phyloP scores from a whole-genome alignment of 768 basidiomycete genomes.

The Lentinula detonsa region DNA sequence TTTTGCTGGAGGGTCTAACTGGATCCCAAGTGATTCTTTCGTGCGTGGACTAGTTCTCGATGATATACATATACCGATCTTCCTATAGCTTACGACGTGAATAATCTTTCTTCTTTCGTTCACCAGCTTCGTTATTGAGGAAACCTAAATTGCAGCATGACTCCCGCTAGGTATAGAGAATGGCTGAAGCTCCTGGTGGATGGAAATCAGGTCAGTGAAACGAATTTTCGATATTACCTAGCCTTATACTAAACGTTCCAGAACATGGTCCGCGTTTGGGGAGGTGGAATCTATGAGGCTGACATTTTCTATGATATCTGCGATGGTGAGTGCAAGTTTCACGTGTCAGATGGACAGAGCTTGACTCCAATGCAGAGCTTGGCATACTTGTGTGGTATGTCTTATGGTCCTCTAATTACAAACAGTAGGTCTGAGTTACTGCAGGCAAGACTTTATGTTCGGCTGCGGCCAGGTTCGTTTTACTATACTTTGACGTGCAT shows the following conservation, averaged over 20 bases:
- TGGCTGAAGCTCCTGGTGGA: conserved; percentile 85
- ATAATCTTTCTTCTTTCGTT: conserved; percentile 14
- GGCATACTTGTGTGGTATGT: conserved; percentile 5
- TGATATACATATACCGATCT: neutral
- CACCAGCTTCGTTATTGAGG: neutral
- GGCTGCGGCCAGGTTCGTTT: conserved; percentile 77
- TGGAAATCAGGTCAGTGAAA: conserved; percentile 81
- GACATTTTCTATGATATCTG: conserved; percentile 83
- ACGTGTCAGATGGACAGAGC: neutral
- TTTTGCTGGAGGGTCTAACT: conserved; percentile 88
- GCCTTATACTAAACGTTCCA: neutral
- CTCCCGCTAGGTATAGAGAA: conserved; percentile 53
- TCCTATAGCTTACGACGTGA: conserved; percentile 47
- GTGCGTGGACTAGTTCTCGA: conserved; percentile 21
- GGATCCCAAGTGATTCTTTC: conserved; percentile 94
- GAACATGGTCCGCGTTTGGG: conserved; percentile 77
- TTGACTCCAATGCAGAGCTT: neutral
- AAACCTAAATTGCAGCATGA: conserved; percentile 24
- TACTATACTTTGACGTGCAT: neutral
- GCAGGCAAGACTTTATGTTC: conserved; percentile 99
- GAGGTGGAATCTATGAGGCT: conserved; percentile 84
- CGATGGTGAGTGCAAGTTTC: conserved; percentile 42
- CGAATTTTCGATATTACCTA: too few relatives aligned
- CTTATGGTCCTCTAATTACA: neutral
- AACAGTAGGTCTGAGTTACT: conserved; percentile 7